These are phyloP conservation scores for Vitis labrusca DNA, from an alignment of 164 flowering plant species.

Conservation along the genomic window DNA sequence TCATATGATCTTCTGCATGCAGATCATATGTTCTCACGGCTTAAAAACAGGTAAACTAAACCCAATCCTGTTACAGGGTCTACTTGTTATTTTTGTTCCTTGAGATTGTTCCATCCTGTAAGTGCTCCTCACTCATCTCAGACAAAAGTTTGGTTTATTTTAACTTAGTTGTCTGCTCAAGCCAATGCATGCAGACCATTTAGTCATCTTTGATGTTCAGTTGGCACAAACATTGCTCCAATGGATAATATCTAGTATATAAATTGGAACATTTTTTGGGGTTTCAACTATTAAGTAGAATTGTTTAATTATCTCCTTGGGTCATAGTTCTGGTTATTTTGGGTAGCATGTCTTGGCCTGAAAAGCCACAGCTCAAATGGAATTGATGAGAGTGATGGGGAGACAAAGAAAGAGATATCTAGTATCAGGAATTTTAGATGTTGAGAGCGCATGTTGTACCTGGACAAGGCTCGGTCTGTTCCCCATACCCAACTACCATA, in stretches of 20 bases:
- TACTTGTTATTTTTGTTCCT: background rate
- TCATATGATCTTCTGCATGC: slow-evolving; percentile 93
- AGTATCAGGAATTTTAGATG: too few species aligned
- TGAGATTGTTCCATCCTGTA: background rate
- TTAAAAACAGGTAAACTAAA: slow-evolving; percentile 68
- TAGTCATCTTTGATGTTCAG: background rate
- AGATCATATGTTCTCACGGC: slow-evolving; percentile 90
- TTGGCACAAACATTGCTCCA: background rate
- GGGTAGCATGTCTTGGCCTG: too few species aligned
- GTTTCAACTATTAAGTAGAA: too few species aligned
- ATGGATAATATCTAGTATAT: background rate
- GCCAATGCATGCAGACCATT: background rate
- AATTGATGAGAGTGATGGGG: too few species aligned
- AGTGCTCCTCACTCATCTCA: background rate
- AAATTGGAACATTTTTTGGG: too few species aligned
- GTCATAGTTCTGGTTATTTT: background rate
- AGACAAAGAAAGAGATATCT: too few species aligned
- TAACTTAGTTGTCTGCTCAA: background rate
- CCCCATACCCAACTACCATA: too few species aligned
- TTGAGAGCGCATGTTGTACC: too few species aligned
- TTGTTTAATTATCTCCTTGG: background rate
- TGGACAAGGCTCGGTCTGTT: too few species aligned
- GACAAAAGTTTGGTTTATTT: background rate
- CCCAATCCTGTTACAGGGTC: background rate
- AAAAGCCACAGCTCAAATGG: too few species aligned